phyloP scores from a whole-genome alignment of 1,284 basidiomycete species.

The Trichosporon sp. region DNA sequence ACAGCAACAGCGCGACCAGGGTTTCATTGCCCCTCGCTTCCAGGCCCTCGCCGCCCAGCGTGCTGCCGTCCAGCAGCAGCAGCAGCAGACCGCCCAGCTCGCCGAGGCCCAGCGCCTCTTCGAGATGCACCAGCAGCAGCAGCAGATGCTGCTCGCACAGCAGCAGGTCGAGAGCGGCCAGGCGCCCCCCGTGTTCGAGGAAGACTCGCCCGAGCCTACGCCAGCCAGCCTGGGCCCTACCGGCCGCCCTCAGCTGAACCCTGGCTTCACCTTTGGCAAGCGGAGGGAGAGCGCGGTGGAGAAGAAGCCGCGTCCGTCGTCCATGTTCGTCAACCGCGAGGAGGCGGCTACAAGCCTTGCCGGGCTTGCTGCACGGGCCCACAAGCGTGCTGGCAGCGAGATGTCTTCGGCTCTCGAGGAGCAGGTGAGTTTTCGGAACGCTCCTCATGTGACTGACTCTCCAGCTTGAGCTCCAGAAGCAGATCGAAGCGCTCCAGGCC shows the following conservation, averaged over 20 bases:
- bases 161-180: constrained; percentile 30
- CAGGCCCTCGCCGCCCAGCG: constrained; percentile 71
- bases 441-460: constrained; percentile 10
- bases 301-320: constrained; percentile 21
- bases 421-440: constrained; percentile 57
- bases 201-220: constrained; percentile 38
- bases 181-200: constrained; percentile 44
- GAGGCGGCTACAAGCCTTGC: constrained; percentile 44
- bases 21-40: constrained; percentile 79
- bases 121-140: constrained; percentile 39
- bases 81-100: constrained; percentile 55
- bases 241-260: constrained; percentile 81
- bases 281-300: constrained; percentile 21
- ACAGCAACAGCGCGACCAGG: constrained; percentile 35
- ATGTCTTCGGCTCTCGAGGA: constrained; percentile 69
- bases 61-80: constrained; percentile 41
- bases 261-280: constrained; percentile 79
- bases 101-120: constrained; percentile 40
- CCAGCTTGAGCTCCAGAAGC: constrained; percentile 80
- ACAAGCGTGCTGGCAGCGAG: constrained; percentile 59
- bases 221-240: constrained; percentile 59
- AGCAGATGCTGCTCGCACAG: constrained; percentile 25
- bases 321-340: constrained; percentile 31
- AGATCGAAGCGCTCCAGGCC: constrained; percentile 85
- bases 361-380: constrained; percentile 49